Evolutionary conservation across 1,284 basidiomycete genomes (phyloP).

Genomic region (Ceraceosorus bombacis): DNA sequence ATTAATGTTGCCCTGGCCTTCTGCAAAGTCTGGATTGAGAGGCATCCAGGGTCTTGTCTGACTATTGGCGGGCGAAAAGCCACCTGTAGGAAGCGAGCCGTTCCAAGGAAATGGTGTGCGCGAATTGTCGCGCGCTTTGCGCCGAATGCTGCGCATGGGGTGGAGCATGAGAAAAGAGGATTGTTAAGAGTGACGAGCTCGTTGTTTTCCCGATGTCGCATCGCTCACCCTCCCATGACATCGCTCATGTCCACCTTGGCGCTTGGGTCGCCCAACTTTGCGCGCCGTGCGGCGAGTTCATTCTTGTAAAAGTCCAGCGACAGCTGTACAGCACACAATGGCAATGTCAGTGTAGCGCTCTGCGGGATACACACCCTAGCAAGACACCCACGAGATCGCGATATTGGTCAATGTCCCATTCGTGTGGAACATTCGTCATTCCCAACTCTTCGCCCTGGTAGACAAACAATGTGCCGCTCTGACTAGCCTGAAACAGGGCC

Average conservation of each 20-base stretch:
- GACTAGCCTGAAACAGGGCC: constrained; percentile 58
- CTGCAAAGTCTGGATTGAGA: constrained; percentile 61
- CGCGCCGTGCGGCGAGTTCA: constrained; percentile 15
- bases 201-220: constrained; percentile 56
- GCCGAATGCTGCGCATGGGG: constrained; percentile 51
- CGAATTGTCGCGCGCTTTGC: constrained; percentile 64
- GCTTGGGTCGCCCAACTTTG: constrained; percentile 1
- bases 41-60: constrained; percentile 63
- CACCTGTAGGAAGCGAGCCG: constrained; percentile 53
- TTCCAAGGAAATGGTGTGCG: constrained; percentile 67
- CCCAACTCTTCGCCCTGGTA: constrained; percentile 63
- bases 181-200: constrained; percentile 54
- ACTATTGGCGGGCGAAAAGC: constrained; percentile 54
- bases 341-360: neutral
- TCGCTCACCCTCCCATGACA: neutral
- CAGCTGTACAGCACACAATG: neutral
- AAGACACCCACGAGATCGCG: constrained; percentile 56
- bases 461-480: constrained; percentile 63
- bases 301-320: constrained; percentile 16
- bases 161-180: neutral
- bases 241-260: constrained; percentile 11
- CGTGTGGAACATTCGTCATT: constrained; percentile 60
- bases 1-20: constrained; percentile 50
- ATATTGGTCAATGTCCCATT: constrained; percentile 66
- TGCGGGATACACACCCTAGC: constrained; percentile 33